These are phyloP conservation scores for Cytospora chrysosperma DNA, from an alignment of 2,329 filamentous ascomycete genomes.

Conservation along the genomic window DNA sequence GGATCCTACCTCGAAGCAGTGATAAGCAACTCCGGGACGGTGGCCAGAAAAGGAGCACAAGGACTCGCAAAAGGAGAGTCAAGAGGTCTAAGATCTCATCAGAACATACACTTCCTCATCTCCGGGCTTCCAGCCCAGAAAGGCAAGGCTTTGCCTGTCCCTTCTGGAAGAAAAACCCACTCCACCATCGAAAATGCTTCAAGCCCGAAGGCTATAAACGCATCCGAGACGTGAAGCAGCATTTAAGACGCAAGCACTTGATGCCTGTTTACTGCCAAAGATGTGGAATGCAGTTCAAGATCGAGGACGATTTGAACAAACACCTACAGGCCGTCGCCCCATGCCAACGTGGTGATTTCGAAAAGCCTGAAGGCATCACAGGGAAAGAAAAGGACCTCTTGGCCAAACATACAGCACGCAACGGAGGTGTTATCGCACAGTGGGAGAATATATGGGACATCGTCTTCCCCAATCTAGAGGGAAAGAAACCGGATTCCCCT, in stretches of 20 bases:
- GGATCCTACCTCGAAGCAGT: neutral
- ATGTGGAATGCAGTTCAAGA: constrained; percentile 24
- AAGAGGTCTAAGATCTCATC: neutral
- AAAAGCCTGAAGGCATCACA: constrained; percentile 22
- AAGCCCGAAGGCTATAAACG: constrained; percentile 16
- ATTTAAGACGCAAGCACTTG: constrained; percentile 25
- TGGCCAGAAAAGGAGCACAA: neutral
- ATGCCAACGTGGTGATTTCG: neutral
- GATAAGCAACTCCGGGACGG: neutral
- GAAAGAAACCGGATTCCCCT: constrained; percentile 16
- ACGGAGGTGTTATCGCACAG: constrained; percentile 20
- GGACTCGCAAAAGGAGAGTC: neutral
- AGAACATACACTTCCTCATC: neutral
- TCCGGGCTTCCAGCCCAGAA: neutral
- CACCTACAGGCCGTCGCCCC: neutral
- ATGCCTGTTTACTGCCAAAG: constrained; percentile 21
- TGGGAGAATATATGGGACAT: constrained; percentile 29
- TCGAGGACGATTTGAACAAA: neutral
- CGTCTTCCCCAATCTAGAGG: constrained; percentile 21
- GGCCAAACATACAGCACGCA: constrained; percentile 3
- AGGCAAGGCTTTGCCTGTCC: constrained; percentile 24
- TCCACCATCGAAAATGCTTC: constrained; percentile 22
- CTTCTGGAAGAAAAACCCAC: constrained; percentile 26
- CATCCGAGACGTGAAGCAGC: constrained; percentile 30
- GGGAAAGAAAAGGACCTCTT: constrained; percentile 6